Conservation (phyloP, 345 rosid genomes). For the Cardiospermum halicacabum region DNA sequence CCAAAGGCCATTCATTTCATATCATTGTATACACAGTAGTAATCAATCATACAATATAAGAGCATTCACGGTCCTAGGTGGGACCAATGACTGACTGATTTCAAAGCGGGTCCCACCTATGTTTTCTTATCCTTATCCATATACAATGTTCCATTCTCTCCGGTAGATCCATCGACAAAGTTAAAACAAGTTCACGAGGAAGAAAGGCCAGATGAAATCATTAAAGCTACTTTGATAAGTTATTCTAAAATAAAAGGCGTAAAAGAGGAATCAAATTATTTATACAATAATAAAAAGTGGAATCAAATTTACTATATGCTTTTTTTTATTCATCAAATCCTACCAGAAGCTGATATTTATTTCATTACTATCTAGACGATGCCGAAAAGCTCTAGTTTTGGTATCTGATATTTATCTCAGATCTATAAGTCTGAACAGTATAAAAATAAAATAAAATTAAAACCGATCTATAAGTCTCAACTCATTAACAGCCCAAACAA, state of each 20-base stretch:
- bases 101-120: neutral
- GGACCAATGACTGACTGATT: neutral
- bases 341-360: too few species aligned
- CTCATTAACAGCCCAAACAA: too few species aligned
- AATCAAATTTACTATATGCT: neutral
- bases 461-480: neutral
- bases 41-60: too few species aligned
- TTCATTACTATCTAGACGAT: too few species aligned
- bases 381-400: too few species aligned
- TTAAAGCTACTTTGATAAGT: neutral
- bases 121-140: conserved; percentile 1
- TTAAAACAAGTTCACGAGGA: neutral
- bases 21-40: too few species aligned
- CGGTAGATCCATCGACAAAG: neutral
- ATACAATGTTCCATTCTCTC: neutral
- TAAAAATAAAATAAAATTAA: neutral
- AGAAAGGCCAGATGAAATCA: neutral
- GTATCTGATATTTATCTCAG: neutral
- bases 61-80: neutral
- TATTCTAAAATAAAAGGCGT: too few species aligned
- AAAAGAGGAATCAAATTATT: neutral
- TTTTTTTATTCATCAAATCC: neutral
- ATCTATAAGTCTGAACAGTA: neutral
- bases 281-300: neutral
- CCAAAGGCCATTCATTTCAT: neutral